phyloP scores from a whole-genome alignment of 306 rosid species.

The Carpinus viminea region DNA sequence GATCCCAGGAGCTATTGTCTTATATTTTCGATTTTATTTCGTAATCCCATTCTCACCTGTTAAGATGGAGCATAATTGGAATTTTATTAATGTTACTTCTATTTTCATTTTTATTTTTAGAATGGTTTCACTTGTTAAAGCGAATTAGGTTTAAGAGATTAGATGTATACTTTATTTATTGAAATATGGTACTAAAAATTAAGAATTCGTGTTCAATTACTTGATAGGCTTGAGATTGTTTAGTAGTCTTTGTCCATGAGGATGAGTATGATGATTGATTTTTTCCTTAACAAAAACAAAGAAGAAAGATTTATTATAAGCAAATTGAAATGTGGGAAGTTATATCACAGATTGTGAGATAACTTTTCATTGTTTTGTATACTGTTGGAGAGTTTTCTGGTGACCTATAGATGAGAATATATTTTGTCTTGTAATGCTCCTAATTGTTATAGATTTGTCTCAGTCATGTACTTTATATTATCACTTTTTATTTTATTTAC shows the following conservation, averaged over 20 bases:
- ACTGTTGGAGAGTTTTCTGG: neutral
- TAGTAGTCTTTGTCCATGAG: neutral
- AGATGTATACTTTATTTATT: neutral
- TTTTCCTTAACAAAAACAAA: neutral
- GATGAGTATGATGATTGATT: neutral
- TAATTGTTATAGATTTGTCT: constrained; percentile 11
- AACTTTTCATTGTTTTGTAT: neutral
- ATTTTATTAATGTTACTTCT: too few species aligned
- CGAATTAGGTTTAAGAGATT: neutral
- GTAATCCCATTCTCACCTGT: too few species aligned
- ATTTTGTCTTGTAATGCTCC: neutral
- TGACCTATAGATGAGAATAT: neutral
- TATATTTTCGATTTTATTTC: neutral
- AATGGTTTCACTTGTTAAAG: neutral
- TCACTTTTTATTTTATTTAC: neutral
- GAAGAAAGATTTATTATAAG: neutral
- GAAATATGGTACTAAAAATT: neutral
- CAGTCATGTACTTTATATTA: neutral
- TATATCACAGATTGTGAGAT: neutral
- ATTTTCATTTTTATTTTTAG: neutral
- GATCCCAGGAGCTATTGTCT: neutral
- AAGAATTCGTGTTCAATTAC: neutral
- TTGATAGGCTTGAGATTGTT: neutral
- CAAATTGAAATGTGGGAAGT: neutral
- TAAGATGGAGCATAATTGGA: too few species aligned